Evolutionary conservation across 805 yeast species (phyloP), one percentile per base, ranked within the genome.

Genomic region (Wickerhamomyces ciferrii): DNA sequence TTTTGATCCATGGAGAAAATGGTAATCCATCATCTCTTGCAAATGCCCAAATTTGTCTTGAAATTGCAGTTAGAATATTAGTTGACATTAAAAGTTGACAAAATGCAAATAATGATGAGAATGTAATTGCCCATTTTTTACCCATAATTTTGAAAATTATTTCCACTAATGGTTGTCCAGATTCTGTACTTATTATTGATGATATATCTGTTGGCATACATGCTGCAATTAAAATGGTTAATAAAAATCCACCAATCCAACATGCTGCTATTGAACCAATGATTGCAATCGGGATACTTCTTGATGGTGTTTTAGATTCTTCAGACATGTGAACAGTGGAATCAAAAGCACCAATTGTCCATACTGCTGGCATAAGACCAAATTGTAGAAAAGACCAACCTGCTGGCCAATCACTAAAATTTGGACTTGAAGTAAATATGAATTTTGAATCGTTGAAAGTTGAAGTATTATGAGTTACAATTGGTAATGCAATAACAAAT

Each of bases 21-120:
- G 91, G 90, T 47, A 84, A 70, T 27, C 89, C 88, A 51, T 83
- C 82, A 61, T 84, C 91, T 68, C 91, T 76, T 20, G 87, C 82
- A 63, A 83, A 83, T 1, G 89, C 87, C 81, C 85, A 84, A 43
- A 81, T 70, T 63, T 82, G 88, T 62, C 89, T 74, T 2, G 86
- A 80, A 8, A 76, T 71, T 17, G 87, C 86, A 32, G 81, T 72
- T 46, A 81, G 62, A 49, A 75, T 72, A 7, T 84, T 76, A 20
- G 78, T 71, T 15, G 85, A 84, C 87, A 83, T 83, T 44, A 82
- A 65, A 63, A 76, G 79, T 60, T 82, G 88, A 29, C 85, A 80
- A 49, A 72, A 56, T 14, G 80, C 72, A 58, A 80, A 75, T 43
- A 83, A 53, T 5, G 78, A 56, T 82, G 83, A 78, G 54, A 83